These are phyloP conservation scores for Paspalum vaginatum DNA, from an alignment of 176 grass and related monocot species.

Conservation along the genomic window DNA sequence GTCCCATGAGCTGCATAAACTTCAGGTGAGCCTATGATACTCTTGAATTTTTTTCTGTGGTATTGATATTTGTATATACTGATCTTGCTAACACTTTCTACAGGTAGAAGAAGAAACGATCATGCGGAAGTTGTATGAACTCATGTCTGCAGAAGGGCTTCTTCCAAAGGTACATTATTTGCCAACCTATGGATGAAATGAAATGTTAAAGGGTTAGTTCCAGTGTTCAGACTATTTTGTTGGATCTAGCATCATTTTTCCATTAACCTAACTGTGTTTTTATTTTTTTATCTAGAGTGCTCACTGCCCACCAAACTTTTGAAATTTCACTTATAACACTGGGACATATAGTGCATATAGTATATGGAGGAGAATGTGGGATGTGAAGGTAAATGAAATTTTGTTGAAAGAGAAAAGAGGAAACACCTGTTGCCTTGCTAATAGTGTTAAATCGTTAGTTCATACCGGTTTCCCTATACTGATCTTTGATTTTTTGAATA, in stretches of 20 bases:
- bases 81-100: conserved; percentile 27
- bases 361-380: conserved; percentile 5
- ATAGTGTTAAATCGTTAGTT: not conserved
- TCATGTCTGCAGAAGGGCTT: conserved; percentile 69
- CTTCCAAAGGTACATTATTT: conserved; percentile 64
- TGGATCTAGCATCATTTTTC: conserved; percentile 12
- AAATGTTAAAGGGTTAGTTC: conserved; percentile 3
- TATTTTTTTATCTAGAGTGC: not conserved
- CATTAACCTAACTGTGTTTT: not conserved
- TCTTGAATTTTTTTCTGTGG: not conserved
- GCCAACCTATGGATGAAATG: conserved; percentile 15
- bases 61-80: conserved; percentile 28
- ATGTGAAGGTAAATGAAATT: not conserved
- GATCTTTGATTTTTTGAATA: not conserved
- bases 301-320: not conserved
- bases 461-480: not conserved
- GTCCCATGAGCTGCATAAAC: conserved; percentile 74
- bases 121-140: conserved; percentile 76
- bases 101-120: conserved; percentile 93
- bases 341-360: not conserved
- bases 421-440: not conserved
- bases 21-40: conserved; percentile 52
- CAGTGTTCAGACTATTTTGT: conserved; percentile 14
- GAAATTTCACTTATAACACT: conserved; percentile 21
- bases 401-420: not conserved